Percentiles rank a stretch among this genome's conserved stretches.
These are phyloP conservation scores for Verticillium zaregamsianum DNA, from an alignment of 2,329 filamentous ascomycete species.

Conservation along the genomic window DNA sequence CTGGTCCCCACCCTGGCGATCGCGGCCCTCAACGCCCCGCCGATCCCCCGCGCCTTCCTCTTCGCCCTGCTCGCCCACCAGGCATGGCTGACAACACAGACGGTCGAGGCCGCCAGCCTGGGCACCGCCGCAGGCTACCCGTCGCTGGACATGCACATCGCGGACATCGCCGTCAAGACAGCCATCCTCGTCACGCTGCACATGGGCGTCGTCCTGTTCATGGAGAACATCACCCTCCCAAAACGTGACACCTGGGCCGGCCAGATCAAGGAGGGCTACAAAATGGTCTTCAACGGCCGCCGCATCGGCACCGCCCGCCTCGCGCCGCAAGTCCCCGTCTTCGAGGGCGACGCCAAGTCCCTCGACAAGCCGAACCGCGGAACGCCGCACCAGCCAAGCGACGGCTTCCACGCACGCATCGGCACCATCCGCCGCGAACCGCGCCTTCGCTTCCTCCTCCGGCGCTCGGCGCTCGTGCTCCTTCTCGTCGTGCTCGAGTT, in stretches of 20 bases:
- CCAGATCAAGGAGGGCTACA: constrained; percentile 1
- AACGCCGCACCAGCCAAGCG: neutral
- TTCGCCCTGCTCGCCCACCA: neutral
- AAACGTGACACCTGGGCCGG: neutral
- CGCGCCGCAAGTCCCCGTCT: neutral
- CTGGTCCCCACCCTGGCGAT: neutral
- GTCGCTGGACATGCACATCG: neutral
- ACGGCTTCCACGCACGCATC: neutral
- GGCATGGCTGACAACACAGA: neutral
- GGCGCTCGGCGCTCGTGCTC: neutral
- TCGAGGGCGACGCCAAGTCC: neutral
- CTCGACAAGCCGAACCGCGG: neutral
- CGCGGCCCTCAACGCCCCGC: neutral
- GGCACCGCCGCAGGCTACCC: neutral
- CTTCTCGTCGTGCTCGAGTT: neutral
- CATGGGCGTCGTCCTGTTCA: neutral
- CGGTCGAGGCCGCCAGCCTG: neutral
- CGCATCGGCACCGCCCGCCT: constrained; percentile 2
- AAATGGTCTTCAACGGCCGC: neutral
- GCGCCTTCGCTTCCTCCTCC: neutral
- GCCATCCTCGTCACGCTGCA: neutral
- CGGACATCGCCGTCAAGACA: neutral
- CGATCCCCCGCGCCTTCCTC: neutral
- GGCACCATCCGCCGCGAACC: neutral
- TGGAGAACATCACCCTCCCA: neutral